Percentiles rank a stretch among this genome's conserved stretches.
Evolutionary conservation across 805 yeast species (phyloP).

Genomic region (Starmerella bombi): DNA sequence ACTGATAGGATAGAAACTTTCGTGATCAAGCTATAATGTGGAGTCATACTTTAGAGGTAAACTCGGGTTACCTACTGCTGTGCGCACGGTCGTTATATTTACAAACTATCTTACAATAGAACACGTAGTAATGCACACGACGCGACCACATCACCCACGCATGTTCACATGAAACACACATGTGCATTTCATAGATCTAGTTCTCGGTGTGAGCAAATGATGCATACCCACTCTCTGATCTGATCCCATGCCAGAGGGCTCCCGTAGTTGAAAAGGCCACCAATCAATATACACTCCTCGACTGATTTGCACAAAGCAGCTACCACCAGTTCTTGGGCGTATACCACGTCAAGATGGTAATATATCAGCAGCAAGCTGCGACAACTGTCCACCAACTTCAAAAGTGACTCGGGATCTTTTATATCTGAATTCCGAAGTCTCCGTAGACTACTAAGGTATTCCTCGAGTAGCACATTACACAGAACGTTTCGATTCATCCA

Average conservation of each 20-base stretch:
- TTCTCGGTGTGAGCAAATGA: not conserved
- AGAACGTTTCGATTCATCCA: not conserved
- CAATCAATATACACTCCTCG: not conserved
- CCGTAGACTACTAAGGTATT: not conserved
- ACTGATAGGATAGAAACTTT: too few relatives aligned
- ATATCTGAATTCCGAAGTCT: not conserved
- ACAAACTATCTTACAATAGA: too few relatives aligned
- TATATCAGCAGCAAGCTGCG: not conserved
- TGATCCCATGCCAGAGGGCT: not conserved
- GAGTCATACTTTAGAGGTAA: too few relatives aligned
- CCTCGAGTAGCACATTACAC: not conserved
- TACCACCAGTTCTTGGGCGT: not conserved
- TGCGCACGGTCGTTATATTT: too few relatives aligned
- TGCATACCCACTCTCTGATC: not conserved
- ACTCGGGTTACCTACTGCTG: too few relatives aligned
- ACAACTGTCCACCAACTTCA: not conserved
- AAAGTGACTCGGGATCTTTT: not conserved
- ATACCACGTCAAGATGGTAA: not conserved
- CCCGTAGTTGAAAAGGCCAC: not conserved
- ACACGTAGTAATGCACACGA: too few relatives aligned
- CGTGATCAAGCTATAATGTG: too few relatives aligned
- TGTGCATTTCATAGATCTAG: not conserved
- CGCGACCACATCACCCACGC: too few relatives aligned
- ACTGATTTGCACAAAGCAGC: slow-evolving; percentile 1
- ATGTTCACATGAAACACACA: too few relatives aligned